phyloP scores from a whole-genome alignment of 306 rosid species.

The Chamaecrista fasciculata region DNA sequence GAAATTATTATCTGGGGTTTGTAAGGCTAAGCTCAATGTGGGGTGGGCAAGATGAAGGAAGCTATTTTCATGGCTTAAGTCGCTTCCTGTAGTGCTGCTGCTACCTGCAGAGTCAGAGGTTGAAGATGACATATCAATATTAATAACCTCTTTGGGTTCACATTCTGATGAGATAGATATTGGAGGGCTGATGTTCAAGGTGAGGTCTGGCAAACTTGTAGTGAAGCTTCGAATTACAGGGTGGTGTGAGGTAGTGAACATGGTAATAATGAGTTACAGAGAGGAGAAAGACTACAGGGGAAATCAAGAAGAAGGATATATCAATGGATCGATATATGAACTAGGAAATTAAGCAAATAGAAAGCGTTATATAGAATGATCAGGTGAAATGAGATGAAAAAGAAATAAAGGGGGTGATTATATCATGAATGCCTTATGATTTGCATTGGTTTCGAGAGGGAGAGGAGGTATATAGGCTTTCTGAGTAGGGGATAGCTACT shows the following conservation, averaged over 20 bases:
- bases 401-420: slow-evolving; percentile 11
- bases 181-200: slow-evolving; percentile 84
- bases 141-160: slow-evolving; percentile 35
- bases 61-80: slow-evolving; percentile 58
- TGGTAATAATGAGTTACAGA: slow-evolving; percentile 31
- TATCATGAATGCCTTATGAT: slow-evolving; percentile 60
- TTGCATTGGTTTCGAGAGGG: slow-evolving; percentile 43
- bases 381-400: slow-evolving; percentile 16
- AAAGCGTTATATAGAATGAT: background rate
- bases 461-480: slow-evolving; percentile 32
- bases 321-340: too few species aligned
- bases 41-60: slow-evolving; percentile 33
- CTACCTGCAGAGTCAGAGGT: slow-evolving; percentile 49
- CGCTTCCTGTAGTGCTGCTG: slow-evolving; percentile 55
- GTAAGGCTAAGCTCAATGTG: slow-evolving; percentile 53
- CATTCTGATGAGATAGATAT: slow-evolving; percentile 19
- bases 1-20: slow-evolving; percentile 28
- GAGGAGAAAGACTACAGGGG: too few species aligned
- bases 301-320: too few species aligned
- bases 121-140: slow-evolving; percentile 47
- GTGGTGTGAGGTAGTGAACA: slow-evolving; percentile 36
- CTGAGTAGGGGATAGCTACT: slow-evolving; percentile 38
- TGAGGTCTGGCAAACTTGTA: slow-evolving; percentile 59
- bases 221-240: slow-evolving; percentile 30
- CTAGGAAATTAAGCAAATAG: background rate